Conservation (phyloP, 257 asterid genomes). For the Solanum sejunctum region DNA sequence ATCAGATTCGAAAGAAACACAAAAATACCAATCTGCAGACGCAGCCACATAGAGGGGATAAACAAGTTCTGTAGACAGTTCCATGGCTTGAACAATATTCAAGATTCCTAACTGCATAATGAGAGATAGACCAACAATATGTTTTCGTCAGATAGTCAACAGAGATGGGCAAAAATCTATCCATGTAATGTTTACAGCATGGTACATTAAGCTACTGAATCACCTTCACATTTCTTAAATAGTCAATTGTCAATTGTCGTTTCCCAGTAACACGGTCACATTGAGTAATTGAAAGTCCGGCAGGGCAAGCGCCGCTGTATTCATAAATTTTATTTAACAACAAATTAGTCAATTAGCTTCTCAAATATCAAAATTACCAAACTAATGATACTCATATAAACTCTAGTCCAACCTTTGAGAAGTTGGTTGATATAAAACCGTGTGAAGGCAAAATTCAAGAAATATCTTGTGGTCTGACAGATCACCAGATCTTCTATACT, state of each 20-base stretch:
- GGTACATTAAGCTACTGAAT: background rate
- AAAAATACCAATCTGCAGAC: slow-evolving; percentile 62
- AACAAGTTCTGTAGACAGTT: slow-evolving; percentile 63
- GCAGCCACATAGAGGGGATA: slow-evolving; percentile 83
- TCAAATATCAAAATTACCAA: background rate
- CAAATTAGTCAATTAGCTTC: background rate
- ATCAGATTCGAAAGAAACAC: background rate
- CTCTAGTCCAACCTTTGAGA: slow-evolving; percentile 49
- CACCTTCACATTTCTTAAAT: slow-evolving; percentile 65
- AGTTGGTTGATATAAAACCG: slow-evolving; percentile 68
- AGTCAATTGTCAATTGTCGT: slow-evolving; percentile 39
- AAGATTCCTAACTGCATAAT: slow-evolving; percentile 67
- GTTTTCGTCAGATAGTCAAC: background rate
- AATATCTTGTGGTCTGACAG: slow-evolving; percentile 48
- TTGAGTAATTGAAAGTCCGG: slow-evolving; percentile 78
- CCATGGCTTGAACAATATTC: slow-evolving; percentile 63
- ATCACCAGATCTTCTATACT: slow-evolving; percentile 23
- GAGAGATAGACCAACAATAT: background rate
- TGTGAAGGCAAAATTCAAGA: slow-evolving; percentile 82
- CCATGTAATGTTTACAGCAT: slow-evolving; percentile 1
- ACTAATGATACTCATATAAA: background rate
- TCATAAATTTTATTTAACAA: slow-evolving; percentile 16
- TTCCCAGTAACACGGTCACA: slow-evolving; percentile 81
- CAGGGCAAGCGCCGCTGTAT: slow-evolving; percentile 54
- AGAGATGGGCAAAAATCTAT: background rate